Evolutionary conservation across 257 asterid species (phyloP), one percentile per base, ranked within the genome.

Genomic region (Asclepias syriaca): DNA sequence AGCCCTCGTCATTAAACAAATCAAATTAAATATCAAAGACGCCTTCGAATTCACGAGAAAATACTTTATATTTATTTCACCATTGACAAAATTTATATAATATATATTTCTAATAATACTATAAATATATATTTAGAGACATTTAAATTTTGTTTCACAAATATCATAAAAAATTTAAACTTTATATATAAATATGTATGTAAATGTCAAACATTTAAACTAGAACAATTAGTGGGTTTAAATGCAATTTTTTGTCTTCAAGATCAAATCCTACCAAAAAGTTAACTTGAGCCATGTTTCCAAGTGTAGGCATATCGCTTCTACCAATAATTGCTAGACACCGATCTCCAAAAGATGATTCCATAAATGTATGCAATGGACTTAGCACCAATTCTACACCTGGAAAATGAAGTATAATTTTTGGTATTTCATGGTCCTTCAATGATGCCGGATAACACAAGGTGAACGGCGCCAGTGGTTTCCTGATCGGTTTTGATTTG

Each of bases 331-430:
- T 84, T 21, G 91, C 87, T n/a, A 90, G 75, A 68, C 96, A 88
- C 11, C 77, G 11, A 15, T 81, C 0, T 12, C 1, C 9, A 46
- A 21, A 3, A 6, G 77, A 72, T 0, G 75, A 70, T 61, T 22
- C 76, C 16, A 81, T 43, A 40, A 87, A 88, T 19, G 67, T 68
- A 60, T 84, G 82, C 1, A 18, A 0, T 0, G 84, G 6, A 9
- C 71, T 77, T 85, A 88, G 53, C 60, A 54, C 53, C 85, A 90
- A 78, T 13, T 87, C 87, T 3, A 80, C 96, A 75, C 87, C 89
- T 59, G 27, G 74, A 65, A 88, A 87, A 77, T 90, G 89, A 2
- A 75, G 48, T 2, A 73, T 84, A 9, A 90, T 37, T 1, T 27
- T 72, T 0, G 91, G 92, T 22, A 81, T 8, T 27, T 69, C 57